These are phyloP conservation scores for Kodamaea plutei DNA, from an alignment of 1,139 yeast genomes.

Conservation along the genomic window DNA sequence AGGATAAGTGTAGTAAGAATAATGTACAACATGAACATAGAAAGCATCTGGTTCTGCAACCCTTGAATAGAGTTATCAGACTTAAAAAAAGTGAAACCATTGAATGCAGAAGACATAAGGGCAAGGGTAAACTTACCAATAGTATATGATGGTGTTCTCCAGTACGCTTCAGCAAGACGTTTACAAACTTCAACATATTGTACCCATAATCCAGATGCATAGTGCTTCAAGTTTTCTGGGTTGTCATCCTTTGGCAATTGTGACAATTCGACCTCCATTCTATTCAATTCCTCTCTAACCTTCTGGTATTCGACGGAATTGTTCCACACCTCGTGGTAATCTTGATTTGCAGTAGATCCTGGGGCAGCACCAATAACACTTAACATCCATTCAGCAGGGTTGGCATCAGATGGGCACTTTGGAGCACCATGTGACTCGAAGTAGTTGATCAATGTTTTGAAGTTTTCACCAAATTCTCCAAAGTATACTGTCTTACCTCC, in stretches of 20 bases:
- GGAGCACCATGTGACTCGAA: conserved; percentile 70
- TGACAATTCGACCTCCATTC: conserved; percentile 43
- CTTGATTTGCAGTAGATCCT: conserved; percentile 61
- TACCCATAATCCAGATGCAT: conserved; percentile 41
- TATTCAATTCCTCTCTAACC: conserved; percentile 37
- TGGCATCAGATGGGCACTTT: conserved; percentile 53
- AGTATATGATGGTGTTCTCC: conserved; percentile 70
- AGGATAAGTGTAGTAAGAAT: conserved; percentile 53
- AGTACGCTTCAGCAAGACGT: conserved; percentile 61
- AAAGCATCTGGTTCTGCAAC: conserved; percentile 54
- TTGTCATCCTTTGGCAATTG: conserved; percentile 31
- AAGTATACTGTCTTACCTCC: conserved; percentile 82
- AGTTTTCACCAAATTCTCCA: conserved; percentile 71
- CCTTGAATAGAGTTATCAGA: conserved; percentile 60
- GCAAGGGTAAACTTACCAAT: conserved; percentile 62
- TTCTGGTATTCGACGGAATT: conserved; percentile 50
- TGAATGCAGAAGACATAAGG: conserved; percentile 51
- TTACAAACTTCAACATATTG: conserved; percentile 52
- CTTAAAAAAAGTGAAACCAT: conserved; percentile 72
- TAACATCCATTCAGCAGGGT: conserved; percentile 84
- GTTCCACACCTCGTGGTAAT: conserved; percentile 65
- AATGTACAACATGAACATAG: conserved; percentile 53
- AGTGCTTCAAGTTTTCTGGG: conserved; percentile 31
- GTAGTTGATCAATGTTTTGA: conserved; percentile 56
- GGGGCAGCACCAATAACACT: conserved; percentile 81